Evolutionary conservation across 208 protist genomes (phyloP), one percentile per base, ranked within the genome.

Genomic region (Trypanosoma conorhini): DNA sequence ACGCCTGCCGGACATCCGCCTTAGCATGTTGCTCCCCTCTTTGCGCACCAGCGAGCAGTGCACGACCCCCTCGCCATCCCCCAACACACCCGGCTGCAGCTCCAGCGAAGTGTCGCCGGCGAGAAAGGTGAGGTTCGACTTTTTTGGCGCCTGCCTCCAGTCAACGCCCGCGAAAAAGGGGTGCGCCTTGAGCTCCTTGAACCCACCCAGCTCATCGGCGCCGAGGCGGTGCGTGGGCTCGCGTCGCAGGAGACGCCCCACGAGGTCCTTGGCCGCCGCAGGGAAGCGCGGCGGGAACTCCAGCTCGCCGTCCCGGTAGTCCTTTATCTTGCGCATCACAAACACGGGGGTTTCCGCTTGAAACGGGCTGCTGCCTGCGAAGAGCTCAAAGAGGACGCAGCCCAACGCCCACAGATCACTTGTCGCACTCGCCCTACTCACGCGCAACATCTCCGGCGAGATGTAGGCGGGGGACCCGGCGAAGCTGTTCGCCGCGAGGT

Each of bases 321-420:
- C 55, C 40, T 86, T 84, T 59, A 96, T 81, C 9, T 76, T 64
- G n/a, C 83, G 62, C 60, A 94, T 80, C 8, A 88, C 79, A 61
- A 91, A 77, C 69, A 89, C 88, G 9, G 80, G 71, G 35, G 80
- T 88, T 33, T 81, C 76, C 3, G 77, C 76, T 0, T 70, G 51
- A 65, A 97, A 96, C 40, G 78, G 77, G 42, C 85, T 75, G 8
- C 59, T 21, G 8, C 89, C 87, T 15, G 82, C 84, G 59, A 89
- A 60, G 30, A 95, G 70, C 70, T 96, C 77, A 72, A 94, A 77
- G 17, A 90, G 75, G 8, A 87, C 82, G 74, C 88, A 95, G 22
- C 86, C 92, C 38, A 95, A 64, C 0, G 92, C 79, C 92, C 92
- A 96, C n/a, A 96, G 72, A 79, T 96, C 92, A 66, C 75, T 86